Conservation (phyloP, 495 filamentous ascomycete species). For the Coniosporium apollinis region DNA sequence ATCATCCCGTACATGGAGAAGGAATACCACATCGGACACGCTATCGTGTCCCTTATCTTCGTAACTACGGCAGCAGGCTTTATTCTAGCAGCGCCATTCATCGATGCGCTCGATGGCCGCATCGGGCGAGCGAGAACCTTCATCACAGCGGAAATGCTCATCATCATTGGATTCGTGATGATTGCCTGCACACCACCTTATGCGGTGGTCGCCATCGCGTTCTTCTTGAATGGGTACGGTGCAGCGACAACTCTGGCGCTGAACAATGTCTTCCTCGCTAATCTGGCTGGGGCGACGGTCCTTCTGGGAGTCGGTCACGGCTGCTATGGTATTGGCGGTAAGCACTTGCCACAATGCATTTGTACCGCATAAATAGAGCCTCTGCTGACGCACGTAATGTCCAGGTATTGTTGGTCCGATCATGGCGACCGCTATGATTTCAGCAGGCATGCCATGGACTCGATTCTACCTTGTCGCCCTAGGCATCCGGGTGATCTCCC, state of each 20-base stretch:
- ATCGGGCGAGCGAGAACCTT: constrained; percentile 49
- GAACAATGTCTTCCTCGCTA: constrained; percentile 59
- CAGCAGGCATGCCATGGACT: constrained; percentile 34
- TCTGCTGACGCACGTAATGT: too few relatives aligned
- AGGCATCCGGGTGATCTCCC: constrained; percentile 31
- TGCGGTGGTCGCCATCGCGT: constrained; percentile 43
- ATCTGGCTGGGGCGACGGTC: constrained; percentile 43
- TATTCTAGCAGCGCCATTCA: constrained; percentile 50
- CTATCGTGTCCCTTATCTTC: constrained; percentile 63
- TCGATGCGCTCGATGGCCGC: constrained; percentile 34
- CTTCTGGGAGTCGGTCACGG: constrained; percentile 51
- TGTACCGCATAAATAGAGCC: too few relatives aligned
- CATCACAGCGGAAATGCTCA: constrained; percentile 32
- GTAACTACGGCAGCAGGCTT: constrained; percentile 64
- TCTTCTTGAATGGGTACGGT: constrained; percentile 52
- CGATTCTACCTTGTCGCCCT: constrained; percentile 44
- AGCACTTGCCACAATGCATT: constrained; percentile 1
- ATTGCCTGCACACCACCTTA: constrained; percentile 53
- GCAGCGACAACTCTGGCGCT: constrained; percentile 50
- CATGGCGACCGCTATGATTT: constrained; percentile 49
- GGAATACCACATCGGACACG: constrained; percentile 54
- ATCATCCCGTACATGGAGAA: constrained; percentile 62
- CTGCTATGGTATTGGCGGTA: constrained; percentile 51
- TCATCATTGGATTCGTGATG: constrained; percentile 42
- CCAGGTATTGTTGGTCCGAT: constrained; percentile 45